phyloP scores from a whole-genome alignment of 371 early-diverging fungal genomes.

The Mortierella sp. region DNA sequence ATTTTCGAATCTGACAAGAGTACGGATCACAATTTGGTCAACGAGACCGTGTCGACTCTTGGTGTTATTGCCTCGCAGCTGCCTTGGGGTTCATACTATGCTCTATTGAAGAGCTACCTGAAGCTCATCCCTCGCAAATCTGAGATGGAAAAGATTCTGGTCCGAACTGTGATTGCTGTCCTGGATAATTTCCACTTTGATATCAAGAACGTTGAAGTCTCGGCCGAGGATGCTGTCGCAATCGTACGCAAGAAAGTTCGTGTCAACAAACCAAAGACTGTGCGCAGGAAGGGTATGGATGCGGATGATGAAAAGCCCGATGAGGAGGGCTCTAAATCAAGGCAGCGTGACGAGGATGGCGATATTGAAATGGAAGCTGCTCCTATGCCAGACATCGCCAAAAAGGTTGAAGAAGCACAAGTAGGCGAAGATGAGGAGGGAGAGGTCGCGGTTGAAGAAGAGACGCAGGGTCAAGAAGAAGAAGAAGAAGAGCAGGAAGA shows the following conservation, averaged over 20 bases:
- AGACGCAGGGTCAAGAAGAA: constrained; percentile 41
- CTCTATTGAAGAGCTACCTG: constrained; percentile 79
- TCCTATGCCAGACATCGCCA: constrained; percentile 32
- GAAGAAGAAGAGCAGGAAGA: constrained; percentile 51
- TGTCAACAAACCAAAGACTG: constrained; percentile 23
- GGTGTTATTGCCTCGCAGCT: constrained; percentile 76
- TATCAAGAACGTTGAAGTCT: constrained; percentile 66
- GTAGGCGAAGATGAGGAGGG: constrained; percentile 34
- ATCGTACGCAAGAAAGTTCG: constrained; percentile 38
- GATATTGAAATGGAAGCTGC: constrained; percentile 62
- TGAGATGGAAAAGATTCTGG: constrained; percentile 80
- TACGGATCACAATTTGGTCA: constrained; percentile 80
- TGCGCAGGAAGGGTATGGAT: constrained; percentile 19
- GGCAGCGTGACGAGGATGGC: constrained; percentile 49
- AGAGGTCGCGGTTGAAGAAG: constrained; percentile 49
- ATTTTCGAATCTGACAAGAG: constrained; percentile 82
- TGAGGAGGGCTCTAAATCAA: constrained; percentile 52
- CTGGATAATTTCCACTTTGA: constrained; percentile 95
- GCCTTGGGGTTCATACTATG: constrained; percentile 89
- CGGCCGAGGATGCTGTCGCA: constrained; percentile 42
- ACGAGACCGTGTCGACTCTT: constrained; percentile 83
- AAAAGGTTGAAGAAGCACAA: constrained; percentile 4
- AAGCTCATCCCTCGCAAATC: constrained; percentile 72
- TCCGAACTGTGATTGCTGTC: constrained; percentile 83
- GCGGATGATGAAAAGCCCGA: constrained; percentile 38